Conservation (phyloP, 2,329 filamentous ascomycete species). For the Cercospora beticola region DNA sequence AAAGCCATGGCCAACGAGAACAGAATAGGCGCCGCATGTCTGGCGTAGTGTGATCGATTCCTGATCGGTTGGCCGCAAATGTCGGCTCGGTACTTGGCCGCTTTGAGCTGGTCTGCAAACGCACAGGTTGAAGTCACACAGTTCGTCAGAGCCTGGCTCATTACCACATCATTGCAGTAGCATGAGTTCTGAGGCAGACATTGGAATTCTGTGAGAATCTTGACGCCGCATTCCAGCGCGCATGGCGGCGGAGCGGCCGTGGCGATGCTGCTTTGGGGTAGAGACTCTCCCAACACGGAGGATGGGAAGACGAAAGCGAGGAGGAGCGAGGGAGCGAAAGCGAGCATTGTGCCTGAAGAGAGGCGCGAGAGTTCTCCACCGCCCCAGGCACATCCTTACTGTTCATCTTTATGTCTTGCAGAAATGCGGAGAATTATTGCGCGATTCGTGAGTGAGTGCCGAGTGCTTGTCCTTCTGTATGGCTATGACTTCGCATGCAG, state of each 20-base stretch:
- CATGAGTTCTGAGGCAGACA: conserved; percentile 4
- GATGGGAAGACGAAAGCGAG: neutral
- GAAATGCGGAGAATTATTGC: neutral
- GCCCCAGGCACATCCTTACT: neutral
- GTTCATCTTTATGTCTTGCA: neutral
- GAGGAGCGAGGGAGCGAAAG: neutral
- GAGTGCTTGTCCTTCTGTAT: neutral
- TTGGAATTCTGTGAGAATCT: conserved; percentile 3
- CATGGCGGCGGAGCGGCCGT: neutral
- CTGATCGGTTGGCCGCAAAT: neutral
- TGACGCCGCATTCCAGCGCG: neutral
- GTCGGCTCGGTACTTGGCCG: conserved; percentile 3
- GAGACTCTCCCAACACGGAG: neutral
- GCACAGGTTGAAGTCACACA: conserved; percentile 1
- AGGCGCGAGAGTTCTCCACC: neutral
- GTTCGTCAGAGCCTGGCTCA: neutral
- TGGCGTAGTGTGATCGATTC: neutral
- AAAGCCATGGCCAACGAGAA: conserved; percentile 7
- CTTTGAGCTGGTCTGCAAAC: conserved; percentile 2
- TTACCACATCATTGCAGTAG: conserved; percentile 6
- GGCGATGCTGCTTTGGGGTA: neutral
- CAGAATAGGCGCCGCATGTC: neutral
- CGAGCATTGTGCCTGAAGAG: neutral
- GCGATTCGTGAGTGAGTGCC: neutral
- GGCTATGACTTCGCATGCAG: neutral